Conservation (phyloP, 768 basidiomycete species). For the Boletus pseudo-olivaceus region DNA sequence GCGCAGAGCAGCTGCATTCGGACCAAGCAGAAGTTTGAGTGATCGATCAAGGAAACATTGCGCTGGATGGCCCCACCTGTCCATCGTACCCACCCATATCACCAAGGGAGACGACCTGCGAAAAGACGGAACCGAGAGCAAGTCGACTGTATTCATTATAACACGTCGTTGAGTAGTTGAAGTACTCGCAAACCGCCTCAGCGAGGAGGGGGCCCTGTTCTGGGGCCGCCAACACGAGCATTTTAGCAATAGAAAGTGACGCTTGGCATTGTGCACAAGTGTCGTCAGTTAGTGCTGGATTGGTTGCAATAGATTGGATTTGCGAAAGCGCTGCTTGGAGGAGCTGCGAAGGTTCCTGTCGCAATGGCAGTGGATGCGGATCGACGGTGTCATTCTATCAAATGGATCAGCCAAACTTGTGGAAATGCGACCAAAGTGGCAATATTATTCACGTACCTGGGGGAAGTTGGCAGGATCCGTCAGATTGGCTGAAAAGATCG, state of each 20-base stretch:
- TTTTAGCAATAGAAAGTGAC: conserved; percentile 38
- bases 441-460: conserved; percentile 23
- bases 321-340: conserved; percentile 38
- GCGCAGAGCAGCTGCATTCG: conserved; percentile 33
- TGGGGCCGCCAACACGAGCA: conserved; percentile 41
- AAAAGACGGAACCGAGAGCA: conserved; percentile 41
- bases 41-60: neutral
- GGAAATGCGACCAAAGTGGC: neutral
- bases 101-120: conserved; percentile 47
- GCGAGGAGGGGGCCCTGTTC: conserved; percentile 40
- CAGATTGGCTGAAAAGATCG: conserved; percentile 52
- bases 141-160: conserved; percentile 31
- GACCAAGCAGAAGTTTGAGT: neutral
- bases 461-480: conserved; percentile 64
- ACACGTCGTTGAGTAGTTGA: conserved; percentile 37
- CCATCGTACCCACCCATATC: conserved; percentile 49
- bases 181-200: conserved; percentile 41
- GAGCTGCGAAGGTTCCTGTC: conserved; percentile 33
- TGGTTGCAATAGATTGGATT: conserved; percentile 37
- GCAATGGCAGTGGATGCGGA: conserved; percentile 41
- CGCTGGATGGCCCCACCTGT: conserved; percentile 30
- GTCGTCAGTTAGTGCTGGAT: conserved; percentile 34
- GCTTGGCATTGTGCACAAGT: conserved; percentile 41
- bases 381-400: conserved; percentile 41
- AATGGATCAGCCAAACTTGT: neutral